Conservation (phyloP, 345 rosid species). For the Microcos paniculata region DNA sequence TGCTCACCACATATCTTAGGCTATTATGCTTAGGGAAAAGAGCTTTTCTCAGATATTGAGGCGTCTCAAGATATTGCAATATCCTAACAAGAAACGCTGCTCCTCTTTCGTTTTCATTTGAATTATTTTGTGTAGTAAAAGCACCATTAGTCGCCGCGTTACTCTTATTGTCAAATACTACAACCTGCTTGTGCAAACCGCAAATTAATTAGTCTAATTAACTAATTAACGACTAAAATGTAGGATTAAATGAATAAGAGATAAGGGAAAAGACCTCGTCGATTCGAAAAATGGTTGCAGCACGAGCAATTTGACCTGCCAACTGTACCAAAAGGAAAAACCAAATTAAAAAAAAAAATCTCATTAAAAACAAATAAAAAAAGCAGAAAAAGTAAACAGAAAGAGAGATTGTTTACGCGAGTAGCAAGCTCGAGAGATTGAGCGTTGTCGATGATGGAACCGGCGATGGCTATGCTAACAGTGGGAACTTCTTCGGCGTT, state of each 20-base stretch:
- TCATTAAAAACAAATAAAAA: not conserved
- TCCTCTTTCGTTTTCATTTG: constrained; percentile 67
- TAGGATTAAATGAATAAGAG: not conserved
- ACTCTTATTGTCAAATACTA: constrained; percentile 74
- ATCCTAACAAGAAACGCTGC: constrained; percentile 76
- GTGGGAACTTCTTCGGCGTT: constrained; percentile 46
- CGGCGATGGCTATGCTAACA: constrained; percentile 83
- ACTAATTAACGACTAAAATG: not conserved
- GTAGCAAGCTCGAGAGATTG: constrained; percentile 95
- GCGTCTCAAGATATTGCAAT: constrained; percentile 85
- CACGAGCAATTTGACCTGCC: constrained; percentile 94
- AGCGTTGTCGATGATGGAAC: constrained; percentile 91
- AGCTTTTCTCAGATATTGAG: constrained; percentile 82
- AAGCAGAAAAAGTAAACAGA: not conserved
- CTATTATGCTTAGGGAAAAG: constrained; percentile 75
- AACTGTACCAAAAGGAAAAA: constrained; percentile 41
- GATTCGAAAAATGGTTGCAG: constrained; percentile 81
- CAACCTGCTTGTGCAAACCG: constrained; percentile 48
- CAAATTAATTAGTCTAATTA: not conserved
- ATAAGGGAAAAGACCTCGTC: constrained; percentile 61
- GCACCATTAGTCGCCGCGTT: constrained; percentile 30
- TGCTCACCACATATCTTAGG: constrained; percentile 82
- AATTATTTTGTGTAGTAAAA: constrained; percentile 17
- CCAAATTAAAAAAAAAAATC: not conserved
- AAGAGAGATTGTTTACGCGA: constrained; percentile 49